phyloP scores from a whole-genome alignment of 305 asterid species.

The Solanum hybrid region DNA sequence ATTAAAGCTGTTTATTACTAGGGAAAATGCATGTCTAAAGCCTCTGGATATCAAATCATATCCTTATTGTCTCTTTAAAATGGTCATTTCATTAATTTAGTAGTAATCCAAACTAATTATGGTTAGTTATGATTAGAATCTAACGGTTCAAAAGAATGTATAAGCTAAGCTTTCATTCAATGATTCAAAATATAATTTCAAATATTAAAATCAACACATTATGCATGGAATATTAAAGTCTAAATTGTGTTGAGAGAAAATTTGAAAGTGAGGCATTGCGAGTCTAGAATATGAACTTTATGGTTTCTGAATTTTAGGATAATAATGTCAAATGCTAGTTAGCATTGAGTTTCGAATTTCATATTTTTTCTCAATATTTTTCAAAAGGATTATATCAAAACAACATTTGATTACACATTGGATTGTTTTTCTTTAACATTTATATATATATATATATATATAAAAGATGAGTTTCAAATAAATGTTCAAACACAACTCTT shows the following conservation, averaged over 20 bases:
- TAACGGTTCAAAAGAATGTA: constrained; percentile 26
- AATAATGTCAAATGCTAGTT: not conserved
- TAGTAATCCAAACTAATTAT: not conserved
- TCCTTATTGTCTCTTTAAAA: not conserved
- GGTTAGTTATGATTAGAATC: constrained; percentile 17
- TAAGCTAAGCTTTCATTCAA: constrained; percentile 8
- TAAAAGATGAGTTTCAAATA: not conserved
- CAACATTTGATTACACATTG: not conserved
- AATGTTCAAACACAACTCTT: no score
- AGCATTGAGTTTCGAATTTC: not conserved
- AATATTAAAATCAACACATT: not conserved
- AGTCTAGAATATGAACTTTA: not conserved
- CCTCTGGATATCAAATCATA: not conserved
- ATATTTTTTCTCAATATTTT: not conserved
- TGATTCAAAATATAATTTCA: not conserved
- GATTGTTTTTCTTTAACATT: not conserved
- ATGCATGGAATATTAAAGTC: constrained; percentile 6
- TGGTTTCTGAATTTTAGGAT: not conserved
- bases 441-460: no score
- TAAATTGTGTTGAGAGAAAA: constrained; percentile 11
- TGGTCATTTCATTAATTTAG: not conserved
- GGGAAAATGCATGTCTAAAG: not conserved
- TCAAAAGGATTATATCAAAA: not conserved
- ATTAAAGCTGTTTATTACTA: not conserved
- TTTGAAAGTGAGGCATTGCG: not conserved